phyloP scores from a whole-genome alignment of 164 flowering plant species.

The Nymphaea colorata region DNA sequence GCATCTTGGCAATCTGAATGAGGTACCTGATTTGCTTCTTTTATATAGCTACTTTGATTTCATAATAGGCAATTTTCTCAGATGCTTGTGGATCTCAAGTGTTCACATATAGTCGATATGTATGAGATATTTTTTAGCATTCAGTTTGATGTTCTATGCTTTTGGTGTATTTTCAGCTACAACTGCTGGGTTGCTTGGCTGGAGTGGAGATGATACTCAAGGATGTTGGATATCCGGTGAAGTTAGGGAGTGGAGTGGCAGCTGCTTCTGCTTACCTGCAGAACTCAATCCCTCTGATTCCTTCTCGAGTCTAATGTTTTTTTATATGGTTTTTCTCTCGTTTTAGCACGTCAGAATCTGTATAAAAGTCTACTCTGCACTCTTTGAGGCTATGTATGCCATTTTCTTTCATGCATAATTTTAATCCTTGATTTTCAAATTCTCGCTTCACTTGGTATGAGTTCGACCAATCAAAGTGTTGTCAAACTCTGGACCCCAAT shows the following conservation, averaged over 20 bases:
- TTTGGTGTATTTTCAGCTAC: conserved; percentile 39
- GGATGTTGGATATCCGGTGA: conserved; percentile 87
- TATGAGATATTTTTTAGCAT: not conserved
- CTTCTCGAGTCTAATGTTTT: conserved; percentile 60
- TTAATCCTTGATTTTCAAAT: not conserved
- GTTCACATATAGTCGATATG: not conserved
- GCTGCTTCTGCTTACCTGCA: conserved; percentile 79
- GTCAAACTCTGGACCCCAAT: no score
- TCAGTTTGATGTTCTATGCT: not conserved
- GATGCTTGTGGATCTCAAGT: not conserved
- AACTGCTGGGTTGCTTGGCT: conserved; percentile 86
- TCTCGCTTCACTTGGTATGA: not conserved
- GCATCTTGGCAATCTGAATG: conserved; percentile 91
- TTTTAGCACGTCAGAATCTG: conserved; percentile 4
- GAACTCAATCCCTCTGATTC: conserved; percentile 63
- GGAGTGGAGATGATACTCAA: conserved; percentile 96
- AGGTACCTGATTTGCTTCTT: conserved; percentile 28
- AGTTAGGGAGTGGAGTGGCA: conserved; percentile 87
- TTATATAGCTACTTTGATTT: not conserved
- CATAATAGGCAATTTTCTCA: not conserved
- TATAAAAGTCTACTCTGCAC: conserved; percentile 18
- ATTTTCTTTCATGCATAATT: not conserved
- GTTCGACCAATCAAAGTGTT: no score
- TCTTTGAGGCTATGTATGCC: conserved; percentile 2
- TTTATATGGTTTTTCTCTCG: conserved; percentile 5